Evolutionary conservation across 2,329 filamentous ascomycete genomes (phyloP), one percentile per base, ranked within the genome.

Genomic region (Alternaria triticina): DNA sequence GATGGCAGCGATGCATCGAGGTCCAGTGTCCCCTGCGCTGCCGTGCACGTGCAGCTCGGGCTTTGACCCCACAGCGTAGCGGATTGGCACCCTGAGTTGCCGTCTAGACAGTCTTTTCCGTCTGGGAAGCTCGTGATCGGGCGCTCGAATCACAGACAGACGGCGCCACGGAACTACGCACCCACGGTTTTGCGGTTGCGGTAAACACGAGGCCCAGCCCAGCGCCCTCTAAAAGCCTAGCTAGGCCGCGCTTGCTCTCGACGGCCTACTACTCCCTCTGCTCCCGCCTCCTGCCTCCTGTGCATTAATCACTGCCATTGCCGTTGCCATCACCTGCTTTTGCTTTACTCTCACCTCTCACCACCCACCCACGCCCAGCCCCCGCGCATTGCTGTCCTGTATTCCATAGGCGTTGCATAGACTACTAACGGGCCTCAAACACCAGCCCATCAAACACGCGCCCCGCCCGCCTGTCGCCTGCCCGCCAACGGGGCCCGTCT

Each of bases 11-110:
- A 36, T n/a, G 55, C 12, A 27, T 49, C 25, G 45, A 50, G 13
- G 28, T 36, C 36, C 30, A 43, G n/a, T 62, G 55, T 51, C 54
- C 55, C 60, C 28, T 60, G 61, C 59, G 59, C 45, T 44, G 45
- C 33, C 45, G n/a, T 33, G 49, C 49, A 51, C 36, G 52, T 47
- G 58, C 63, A 59, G 65, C 64, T 51, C 62, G 59, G 62, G 60
- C 62, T 60, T 50, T 49, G 45, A 67, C 68, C 65, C 71, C 70
- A 71, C 69, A 73, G 54, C 67, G 62, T 67, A 66, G 63, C 44
- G 57, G 68, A 45, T 62, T 59, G 56, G 63, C 61, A 59, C 59
- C 50, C 54, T 49, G 44, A 54, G 61, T 52, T 47, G 40, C 65
- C 59, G 61, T 57, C 36, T 62, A 57, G 60, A 61, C 66, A 17